These are phyloP conservation scores for Erysimum cheiri DNA, from an alignment of 441 rosid genomes.

Conservation along the genomic window DNA sequence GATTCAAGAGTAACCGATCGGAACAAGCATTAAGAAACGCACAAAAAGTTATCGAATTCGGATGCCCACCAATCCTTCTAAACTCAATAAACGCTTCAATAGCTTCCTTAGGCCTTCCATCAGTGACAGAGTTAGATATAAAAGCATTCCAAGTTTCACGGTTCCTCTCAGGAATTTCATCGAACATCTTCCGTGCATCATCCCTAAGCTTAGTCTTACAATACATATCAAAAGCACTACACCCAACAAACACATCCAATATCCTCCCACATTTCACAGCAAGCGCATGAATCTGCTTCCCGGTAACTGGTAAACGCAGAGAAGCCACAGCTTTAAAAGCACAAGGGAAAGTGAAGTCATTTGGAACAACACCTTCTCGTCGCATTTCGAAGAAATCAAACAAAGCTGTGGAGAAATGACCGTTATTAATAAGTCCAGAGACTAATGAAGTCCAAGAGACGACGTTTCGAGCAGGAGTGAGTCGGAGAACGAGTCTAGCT, in stretches of 20 bases:
- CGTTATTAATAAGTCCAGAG: conserved; percentile 68
- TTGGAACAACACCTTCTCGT: conserved; percentile 63
- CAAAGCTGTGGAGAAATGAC: conserved; percentile 62
- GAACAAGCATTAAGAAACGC: conserved; percentile 76
- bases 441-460: conserved; percentile 83
- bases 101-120: conserved; percentile 59
- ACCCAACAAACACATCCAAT: conserved; percentile 67
- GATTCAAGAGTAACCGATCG: conserved; percentile 50
- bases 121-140: conserved; percentile 71
- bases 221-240: conserved; percentile 86
- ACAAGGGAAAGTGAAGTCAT: conserved; percentile 87
- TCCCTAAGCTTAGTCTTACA: conserved; percentile 54
- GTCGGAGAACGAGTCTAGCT: conserved; percentile 64
- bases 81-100: conserved; percentile 61
- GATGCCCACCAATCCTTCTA: conserved; percentile 58
- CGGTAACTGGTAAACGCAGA: conserved; percentile 48
- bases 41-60: conserved; percentile 76
- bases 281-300: conserved; percentile 70
- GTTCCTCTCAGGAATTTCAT: conserved; percentile 78
- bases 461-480: conserved; percentile 68
- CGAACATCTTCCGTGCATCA: conserved; percentile 75
- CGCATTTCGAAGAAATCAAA: conserved; percentile 61
- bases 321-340: conserved; percentile 75
- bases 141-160: conserved; percentile 76
- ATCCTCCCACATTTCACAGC: conserved; percentile 66